Base-by-base conservation (phyloP, 2,329 filamentous ascomycete species). In the Westerdykella ornata region DNA sequence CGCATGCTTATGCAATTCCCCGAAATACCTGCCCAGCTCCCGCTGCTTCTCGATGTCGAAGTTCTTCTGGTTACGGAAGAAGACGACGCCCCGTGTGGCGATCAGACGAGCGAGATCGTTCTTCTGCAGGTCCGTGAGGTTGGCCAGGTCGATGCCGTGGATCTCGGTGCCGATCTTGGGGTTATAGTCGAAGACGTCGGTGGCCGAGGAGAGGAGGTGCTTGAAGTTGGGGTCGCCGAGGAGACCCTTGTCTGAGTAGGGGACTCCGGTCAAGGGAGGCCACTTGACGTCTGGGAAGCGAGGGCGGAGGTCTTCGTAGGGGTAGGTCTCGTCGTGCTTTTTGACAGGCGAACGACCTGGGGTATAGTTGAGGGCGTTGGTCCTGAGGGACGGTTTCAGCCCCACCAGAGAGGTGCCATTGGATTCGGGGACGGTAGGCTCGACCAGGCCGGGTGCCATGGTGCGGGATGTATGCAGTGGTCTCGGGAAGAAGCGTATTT, bases 101-200 rank as follows among this genome's bases (percentile, higher is more conserved):
- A 79, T 72, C 35, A 78, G 54, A 5, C 73, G 65, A 2, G 74
- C 74, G 3, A 77, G 65, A 39, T 77, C 74, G 46, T 77, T 73
- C 58, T 72, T 75, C 51, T 77, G 74, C 1, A 65, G 63, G 42
- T 76, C 68, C 2, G 63, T 74, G 20, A 77, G 62, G 36, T 68
- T 69, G 18, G 70, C 66, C 3, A 78, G 68, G 38, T 76, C 68
- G 18, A 76, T 60, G 3, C 74, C 74, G 33, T 70, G 68, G 34
- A 77, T 52, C 45, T 77, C 74, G 2, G 74, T 77, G 37, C 74
- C 74, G 40, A 77, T 74, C 49, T 76, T 76, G 14, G 73, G 74
- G 31, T 69, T 76, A 55, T 74, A 75, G 54, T 80, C 76, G 46
- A 77, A 76, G 29, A 78, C 67, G 18, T 74, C 72, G 1, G 74